Conservation (phyloP, 139 green algal genomes). For the Closterium sp. region DNA sequence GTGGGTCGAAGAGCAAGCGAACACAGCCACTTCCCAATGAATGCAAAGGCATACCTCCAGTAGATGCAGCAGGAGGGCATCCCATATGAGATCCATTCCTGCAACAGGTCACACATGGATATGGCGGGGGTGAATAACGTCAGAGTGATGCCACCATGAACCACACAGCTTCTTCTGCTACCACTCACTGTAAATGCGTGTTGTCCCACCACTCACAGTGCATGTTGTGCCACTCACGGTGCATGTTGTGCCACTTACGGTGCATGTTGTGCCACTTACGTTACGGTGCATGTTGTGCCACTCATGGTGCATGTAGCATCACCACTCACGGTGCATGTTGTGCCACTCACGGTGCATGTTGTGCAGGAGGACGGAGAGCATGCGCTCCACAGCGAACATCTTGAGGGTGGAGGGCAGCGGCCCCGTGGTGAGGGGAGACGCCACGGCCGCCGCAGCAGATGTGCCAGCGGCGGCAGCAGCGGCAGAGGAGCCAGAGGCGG, state of each 20-base stretch:
- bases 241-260: too few relatives aligned
- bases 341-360: slow-evolving; percentile 49
- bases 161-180: too few relatives aligned
- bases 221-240: too few relatives aligned
- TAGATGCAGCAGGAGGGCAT: slow-evolving; percentile 34
- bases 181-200: too few relatives aligned
- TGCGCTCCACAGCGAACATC: slow-evolving; percentile 49
- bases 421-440: neutral
- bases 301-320: too few relatives aligned
- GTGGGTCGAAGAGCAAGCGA: neutral
- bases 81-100: slow-evolving; percentile 45
- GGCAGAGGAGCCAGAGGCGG: slow-evolving; percentile 19
- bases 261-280: too few relatives aligned
- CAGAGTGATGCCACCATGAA: neutral
- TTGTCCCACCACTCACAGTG: too few relatives aligned
- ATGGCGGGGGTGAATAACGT: neutral
- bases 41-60: slow-evolving; percentile 45
- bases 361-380: slow-evolving; percentile 35
- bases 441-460: neutral
- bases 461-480: neutral
- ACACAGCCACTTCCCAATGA: too few relatives aligned
- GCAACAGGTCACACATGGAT: neutral
- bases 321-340: too few relatives aligned
- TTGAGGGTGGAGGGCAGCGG: slow-evolving; percentile 2
- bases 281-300: too few relatives aligned